Evolutionary conservation across 495 filamentous ascomycete genomes (phyloP).

Genomic region (Lasiosphaeria ovina): DNA sequence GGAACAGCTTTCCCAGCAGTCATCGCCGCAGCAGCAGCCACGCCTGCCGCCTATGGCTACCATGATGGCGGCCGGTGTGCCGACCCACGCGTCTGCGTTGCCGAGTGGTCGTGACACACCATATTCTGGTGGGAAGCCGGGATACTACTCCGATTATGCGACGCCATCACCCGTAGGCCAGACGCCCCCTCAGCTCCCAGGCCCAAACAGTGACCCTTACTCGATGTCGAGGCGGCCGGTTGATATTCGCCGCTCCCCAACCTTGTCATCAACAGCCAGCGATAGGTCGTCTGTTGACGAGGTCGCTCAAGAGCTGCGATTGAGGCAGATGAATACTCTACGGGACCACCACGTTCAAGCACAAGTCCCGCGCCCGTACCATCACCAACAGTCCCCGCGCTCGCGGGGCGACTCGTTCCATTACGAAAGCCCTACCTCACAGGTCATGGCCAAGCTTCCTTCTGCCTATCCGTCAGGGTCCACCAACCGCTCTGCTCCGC

Average conservation of each 20-base stretch:
- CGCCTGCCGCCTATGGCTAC: slow-evolving; percentile 33
- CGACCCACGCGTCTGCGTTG: slow-evolving; percentile 25
- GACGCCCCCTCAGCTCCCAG: slow-evolving; percentile 36
- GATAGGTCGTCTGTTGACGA: slow-evolving; percentile 36
- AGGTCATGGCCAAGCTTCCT: slow-evolving; percentile 8
- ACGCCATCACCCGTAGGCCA: slow-evolving; percentile 38
- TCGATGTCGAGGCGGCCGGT: slow-evolving; percentile 30
- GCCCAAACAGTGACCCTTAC: slow-evolving; percentile 33
- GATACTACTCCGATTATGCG: slow-evolving; percentile 34
- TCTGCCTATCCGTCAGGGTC: slow-evolving; percentile 14
- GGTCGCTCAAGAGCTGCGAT: slow-evolving; percentile 28
- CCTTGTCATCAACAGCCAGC: slow-evolving; percentile 35
- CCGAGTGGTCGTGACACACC: slow-evolving; percentile 29
- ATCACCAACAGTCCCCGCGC: slow-evolving; percentile 25
- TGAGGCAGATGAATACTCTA: slow-evolving; percentile 26
- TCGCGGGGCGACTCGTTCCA: slow-evolving; percentile 21
- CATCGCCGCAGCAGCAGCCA: slow-evolving; percentile 12
- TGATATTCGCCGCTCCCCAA: slow-evolving; percentile 36
- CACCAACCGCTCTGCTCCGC: slow-evolving; percentile 17
- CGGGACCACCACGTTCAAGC: slow-evolving; percentile 23
- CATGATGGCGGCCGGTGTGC: slow-evolving; percentile 25
- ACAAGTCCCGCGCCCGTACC: slow-evolving; percentile 23
- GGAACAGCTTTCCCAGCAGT: slow-evolving; percentile 32
- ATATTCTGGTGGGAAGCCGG: slow-evolving; percentile 18
- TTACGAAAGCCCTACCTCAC: slow-evolving; percentile 17